Evolutionary conservation across 2,329 filamentous ascomycete genomes (phyloP).

Genomic region (Colletotrichum eleusines): DNA sequence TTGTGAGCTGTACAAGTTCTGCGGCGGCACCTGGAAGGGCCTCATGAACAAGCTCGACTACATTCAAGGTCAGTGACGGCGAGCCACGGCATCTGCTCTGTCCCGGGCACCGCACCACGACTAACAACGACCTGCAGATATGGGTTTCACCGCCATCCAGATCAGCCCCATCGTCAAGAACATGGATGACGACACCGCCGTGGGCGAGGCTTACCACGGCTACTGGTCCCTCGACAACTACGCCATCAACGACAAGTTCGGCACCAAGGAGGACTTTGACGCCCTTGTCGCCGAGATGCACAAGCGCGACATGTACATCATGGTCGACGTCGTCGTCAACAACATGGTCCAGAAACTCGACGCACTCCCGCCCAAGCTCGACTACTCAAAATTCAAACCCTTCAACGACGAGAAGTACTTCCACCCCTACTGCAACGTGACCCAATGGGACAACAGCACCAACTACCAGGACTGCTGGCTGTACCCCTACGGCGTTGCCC

Average conservation of each 20-base stretch:
- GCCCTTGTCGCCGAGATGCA: conserved; percentile 62
- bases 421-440: conserved; percentile 69
- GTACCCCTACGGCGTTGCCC: conserved; percentile 65
- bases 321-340: conserved; percentile 68
- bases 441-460: conserved; percentile 65
- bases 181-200: conserved; percentile 44
- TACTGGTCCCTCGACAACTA: conserved; percentile 56
- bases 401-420: conserved; percentile 69
- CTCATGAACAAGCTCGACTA: conserved; percentile 63
- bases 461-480: conserved; percentile 69
- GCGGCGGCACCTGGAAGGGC: conserved; percentile 63
- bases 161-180: conserved; percentile 68
- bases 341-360: conserved; percentile 56
- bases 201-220: conserved; percentile 53
- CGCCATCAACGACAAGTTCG: conserved; percentile 61
- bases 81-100: background rate
- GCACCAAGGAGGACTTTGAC: conserved; percentile 61
- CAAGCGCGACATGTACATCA: conserved; percentile 65
- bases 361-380: conserved; percentile 61
- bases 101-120: background rate
- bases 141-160: conserved; percentile 59
- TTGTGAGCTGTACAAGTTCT: conserved; percentile 58
- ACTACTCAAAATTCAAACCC: conserved; percentile 45
- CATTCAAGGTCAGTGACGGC: conserved; percentile 54
- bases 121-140: conserved; percentile 29